phyloP scores from a whole-genome alignment of 169 alveolate species.

The Eimeria praecox region DNA sequence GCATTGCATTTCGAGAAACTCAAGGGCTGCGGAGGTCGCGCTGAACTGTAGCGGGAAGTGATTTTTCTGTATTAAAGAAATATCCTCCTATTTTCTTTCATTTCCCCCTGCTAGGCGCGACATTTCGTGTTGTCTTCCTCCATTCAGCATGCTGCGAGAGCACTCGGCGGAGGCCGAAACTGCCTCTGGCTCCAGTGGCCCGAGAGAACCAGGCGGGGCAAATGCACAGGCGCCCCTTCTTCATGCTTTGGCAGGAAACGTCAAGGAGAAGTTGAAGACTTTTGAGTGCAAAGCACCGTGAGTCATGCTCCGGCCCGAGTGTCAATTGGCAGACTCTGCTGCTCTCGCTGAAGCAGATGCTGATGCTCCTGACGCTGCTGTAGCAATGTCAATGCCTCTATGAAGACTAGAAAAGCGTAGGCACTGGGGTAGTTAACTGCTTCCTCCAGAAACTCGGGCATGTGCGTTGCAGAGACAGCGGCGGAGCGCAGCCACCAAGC shows the following conservation, averaged over 20 bases:
- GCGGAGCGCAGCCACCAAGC: background rate
- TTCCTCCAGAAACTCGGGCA: background rate
- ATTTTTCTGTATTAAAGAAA: background rate
- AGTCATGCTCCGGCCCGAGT: background rate
- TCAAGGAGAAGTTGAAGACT: conserved; percentile 17
- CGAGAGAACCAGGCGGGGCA: background rate
- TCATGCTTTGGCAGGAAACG: background rate
- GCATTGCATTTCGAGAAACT: background rate
- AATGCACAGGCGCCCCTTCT: background rate
- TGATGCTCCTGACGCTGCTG: background rate
- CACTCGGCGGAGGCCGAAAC: background rate
- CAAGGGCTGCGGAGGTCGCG: background rate
- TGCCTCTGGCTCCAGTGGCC: background rate
- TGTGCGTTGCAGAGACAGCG: background rate
- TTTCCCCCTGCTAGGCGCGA: background rate
- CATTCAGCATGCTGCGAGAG: background rate
- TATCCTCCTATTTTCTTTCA: background rate
- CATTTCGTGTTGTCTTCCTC: background rate
- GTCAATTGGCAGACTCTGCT: background rate
- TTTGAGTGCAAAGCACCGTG: background rate
- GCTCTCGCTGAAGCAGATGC: background rate
- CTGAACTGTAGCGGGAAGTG: too few relatives aligned
- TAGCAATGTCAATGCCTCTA: background rate
- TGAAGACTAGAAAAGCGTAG: background rate
- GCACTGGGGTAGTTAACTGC: background rate